These are phyloP conservation scores for Clavispora asparagi DNA, from an alignment of 805 yeast species.

Conservation along the genomic window DNA sequence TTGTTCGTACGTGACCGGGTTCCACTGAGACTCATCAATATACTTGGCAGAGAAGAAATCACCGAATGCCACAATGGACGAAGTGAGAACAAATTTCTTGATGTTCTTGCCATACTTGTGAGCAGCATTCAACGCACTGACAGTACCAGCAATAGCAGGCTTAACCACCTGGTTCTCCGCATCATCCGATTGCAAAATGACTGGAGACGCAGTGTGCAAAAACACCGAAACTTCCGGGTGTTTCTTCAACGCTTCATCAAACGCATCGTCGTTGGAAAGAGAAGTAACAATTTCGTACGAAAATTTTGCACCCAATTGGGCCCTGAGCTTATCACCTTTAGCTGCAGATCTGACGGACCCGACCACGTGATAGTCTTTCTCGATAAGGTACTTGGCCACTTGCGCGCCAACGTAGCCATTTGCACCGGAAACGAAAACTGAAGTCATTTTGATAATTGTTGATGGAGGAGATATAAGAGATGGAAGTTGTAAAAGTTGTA, in stretches of 20 bases:
- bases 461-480: neutral
- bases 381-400: neutral
- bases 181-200: conserved; percentile 38
- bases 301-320: neutral
- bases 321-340: neutral
- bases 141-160: conserved; percentile 45
- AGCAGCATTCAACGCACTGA: conserved; percentile 9
- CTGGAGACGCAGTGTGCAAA: conserved; percentile 60
- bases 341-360: neutral
- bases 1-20: conserved; percentile 47
- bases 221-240: conserved; percentile 50
- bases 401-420: conserved; percentile 1
- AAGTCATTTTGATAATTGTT: neutral
- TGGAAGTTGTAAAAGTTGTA: too few relatives aligned
- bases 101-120: conserved; percentile 8
- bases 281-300: neutral
- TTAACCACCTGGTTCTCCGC: conserved; percentile 46
- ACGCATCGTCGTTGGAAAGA: conserved; percentile 8
- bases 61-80: conserved; percentile 9
- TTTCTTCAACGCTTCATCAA: conserved; percentile 39
- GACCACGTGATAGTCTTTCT: neutral
- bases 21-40: conserved; percentile 33
- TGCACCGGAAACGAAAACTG: conserved; percentile 2
- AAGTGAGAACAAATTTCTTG: conserved; percentile 8
- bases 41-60: neutral